phyloP scores from a whole-genome alignment of 1,284 basidiomycete species.

The Microbotryum violaceum region DNA sequence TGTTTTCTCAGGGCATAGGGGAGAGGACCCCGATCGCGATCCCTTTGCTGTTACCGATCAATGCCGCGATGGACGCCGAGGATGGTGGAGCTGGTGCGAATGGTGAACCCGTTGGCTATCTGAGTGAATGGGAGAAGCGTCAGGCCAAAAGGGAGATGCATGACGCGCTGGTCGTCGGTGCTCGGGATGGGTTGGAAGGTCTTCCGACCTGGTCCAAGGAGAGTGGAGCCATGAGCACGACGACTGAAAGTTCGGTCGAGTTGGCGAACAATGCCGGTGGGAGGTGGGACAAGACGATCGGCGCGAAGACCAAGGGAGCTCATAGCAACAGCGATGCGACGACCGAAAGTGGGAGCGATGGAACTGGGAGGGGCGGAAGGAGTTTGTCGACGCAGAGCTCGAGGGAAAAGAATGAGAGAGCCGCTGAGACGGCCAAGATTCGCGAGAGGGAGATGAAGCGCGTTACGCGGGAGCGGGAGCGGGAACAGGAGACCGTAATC shows the following conservation, averaged over 20 bases:
- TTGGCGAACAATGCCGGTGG: background rate
- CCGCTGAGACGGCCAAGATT: background rate
- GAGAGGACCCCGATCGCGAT: conserved; percentile 22
- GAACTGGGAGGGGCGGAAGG: background rate
- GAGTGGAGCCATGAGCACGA: conserved; percentile 1
- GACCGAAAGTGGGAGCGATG: background rate
- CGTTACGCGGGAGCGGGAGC: too few species aligned
- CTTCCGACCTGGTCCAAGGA: conserved; percentile 6
- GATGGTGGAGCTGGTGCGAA: background rate
- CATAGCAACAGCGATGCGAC: background rate
- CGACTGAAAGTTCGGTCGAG: background rate
- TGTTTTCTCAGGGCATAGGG: conserved; percentile 57
- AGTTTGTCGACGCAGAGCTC: background rate
- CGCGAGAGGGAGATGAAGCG: background rate
- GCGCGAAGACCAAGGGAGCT: background rate
- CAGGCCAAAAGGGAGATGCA: conserved; percentile 25
- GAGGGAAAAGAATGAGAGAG: background rate
- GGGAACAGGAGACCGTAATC: background rate
- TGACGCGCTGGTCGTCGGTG: conserved; percentile 29
- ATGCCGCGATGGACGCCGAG: background rate
- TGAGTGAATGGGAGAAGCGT: conserved; percentile 26
- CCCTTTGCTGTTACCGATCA: conserved; percentile 16
- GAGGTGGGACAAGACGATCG: conserved; percentile 4
- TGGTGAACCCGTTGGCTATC: background rate
- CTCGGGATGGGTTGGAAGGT: conserved; percentile 14